Base-by-base conservation (phyloP, 176 grass and related monocot species). In the Chrysopogon serrulatus region DNA sequence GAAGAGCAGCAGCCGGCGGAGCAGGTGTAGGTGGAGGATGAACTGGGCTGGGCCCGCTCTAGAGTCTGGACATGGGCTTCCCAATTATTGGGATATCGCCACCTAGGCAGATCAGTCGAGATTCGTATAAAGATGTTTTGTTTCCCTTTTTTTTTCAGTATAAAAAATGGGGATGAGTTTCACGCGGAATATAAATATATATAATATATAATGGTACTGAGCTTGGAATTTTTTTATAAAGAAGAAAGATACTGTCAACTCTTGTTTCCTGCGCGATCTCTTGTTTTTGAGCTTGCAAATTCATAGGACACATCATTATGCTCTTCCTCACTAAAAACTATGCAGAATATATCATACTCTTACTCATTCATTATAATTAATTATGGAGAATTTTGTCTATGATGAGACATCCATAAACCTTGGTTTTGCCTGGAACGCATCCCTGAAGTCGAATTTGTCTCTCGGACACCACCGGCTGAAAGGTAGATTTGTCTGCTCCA, bases 81-180 rank as follows among this genome's bases (percentile, higher is more conserved):
- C 14, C 31, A 14, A 62, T 49, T 61, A 75, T 51, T 80, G 13
- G 68, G 68, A 4, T n/a, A 1, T 19, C 3, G 59, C 23, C 79
- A 83, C 79, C 51, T 17, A 82, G 64, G 41, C 73, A 24, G 39
- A 83, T 87, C 86, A 36, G 26, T 24, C 41, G 53, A 53, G 18
- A 78, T 83, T 27, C 64, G 14, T 21, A 57, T 6, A 34, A 21
- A 32, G 3, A 34, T n/a, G 23, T 34, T 51, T 12, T 74, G 1
- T 35, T 75, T 8, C 0, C 3, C 4, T 41, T 9, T 57, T 26
- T 26, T n/a, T 51, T 44, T 15, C 3, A 47, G 44, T 6, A 57
- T 24, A 10, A 57, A 57, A 57, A 26, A 59, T 2, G 34, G 39
- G 6, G 34, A 57, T 57, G 2, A 77, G 51, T 28, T 40, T 39